phyloP scores from a whole-genome alignment of 495 filamentous ascomycete species.

The Aspergillus sparsus region DNA sequence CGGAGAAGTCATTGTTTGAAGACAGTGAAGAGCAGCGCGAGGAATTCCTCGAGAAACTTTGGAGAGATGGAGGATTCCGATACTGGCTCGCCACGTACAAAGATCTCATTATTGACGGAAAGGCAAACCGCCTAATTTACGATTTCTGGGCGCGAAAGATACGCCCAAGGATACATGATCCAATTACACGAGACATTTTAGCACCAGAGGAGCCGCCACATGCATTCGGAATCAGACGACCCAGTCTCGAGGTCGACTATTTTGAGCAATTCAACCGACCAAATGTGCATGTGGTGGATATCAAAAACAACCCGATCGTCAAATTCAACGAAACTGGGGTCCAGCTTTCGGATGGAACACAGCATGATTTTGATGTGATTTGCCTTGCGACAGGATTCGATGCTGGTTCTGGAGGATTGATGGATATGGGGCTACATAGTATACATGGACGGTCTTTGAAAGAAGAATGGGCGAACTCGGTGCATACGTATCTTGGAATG shows the following conservation, averaged over 20 bases:
- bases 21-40: conserved; percentile 50
- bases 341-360: conserved; percentile 37
- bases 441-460: conserved; percentile 40
- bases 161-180: conserved; percentile 52
- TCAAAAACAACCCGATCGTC: conserved; percentile 49
- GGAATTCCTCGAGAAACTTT: conserved; percentile 48
- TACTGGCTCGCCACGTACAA: conserved; percentile 54
- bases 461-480: conserved; percentile 50
- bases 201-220: conserved; percentile 55
- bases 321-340: conserved; percentile 51
- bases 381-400: conserved; percentile 60
- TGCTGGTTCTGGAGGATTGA: conserved; percentile 43
- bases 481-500: conserved; percentile 52
- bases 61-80: conserved; percentile 51
- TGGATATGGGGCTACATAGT: conserved; percentile 44
- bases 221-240: conserved; percentile 55
- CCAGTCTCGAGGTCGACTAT: conserved; percentile 55
- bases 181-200: conserved; percentile 51
- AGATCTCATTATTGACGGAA: conserved; percentile 48
- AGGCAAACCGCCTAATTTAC: conserved; percentile 53
- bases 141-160: conserved; percentile 59
- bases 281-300: conserved; percentile 56
- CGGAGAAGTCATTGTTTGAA: conserved; percentile 43
- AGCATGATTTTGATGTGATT: conserved; percentile 53
- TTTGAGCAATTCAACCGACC: conserved; percentile 59